A percentile compares a stretch with the other conserved stretches of the same genome.
Conservation (phyloP, 805 yeast species). For the Clavispora santaluciae region DNA sequence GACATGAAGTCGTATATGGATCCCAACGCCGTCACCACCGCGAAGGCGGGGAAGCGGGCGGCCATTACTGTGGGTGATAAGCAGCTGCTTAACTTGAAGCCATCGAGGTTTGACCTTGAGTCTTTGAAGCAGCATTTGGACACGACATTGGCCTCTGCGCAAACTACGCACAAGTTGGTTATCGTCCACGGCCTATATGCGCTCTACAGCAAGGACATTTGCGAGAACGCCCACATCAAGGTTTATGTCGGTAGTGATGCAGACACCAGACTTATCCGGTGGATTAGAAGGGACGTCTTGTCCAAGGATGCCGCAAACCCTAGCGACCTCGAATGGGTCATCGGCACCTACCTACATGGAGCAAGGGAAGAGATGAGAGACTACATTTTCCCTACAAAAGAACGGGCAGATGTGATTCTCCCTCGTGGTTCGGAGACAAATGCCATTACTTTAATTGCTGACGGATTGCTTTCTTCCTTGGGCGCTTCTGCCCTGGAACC, state of each 20-base stretch:
- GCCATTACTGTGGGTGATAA: slow-evolving; percentile 25
- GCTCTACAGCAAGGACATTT: slow-evolving; percentile 54
- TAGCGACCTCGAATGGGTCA: slow-evolving; percentile 29
- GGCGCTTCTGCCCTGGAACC: slow-evolving; percentile 14
- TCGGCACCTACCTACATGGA: slow-evolving; percentile 46
- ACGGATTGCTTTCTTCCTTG: slow-evolving; percentile 49
- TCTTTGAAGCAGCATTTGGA: slow-evolving; percentile 17
- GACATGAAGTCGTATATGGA: slow-evolving; percentile 42
- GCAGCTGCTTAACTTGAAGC: slow-evolving; percentile 25
- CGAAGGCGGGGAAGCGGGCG: slow-evolving; percentile 17
- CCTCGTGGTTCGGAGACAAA: slow-evolving; percentile 63
- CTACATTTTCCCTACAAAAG: slow-evolving; percentile 64
- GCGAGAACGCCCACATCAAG: slow-evolving; percentile 55
- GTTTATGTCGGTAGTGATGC: slow-evolving; percentile 81
- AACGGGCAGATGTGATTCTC: slow-evolving; percentile 67
- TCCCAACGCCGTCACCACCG: slow-evolving; percentile 11
- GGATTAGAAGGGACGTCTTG: slow-evolving; percentile 51
- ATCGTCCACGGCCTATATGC: slow-evolving; percentile 80
- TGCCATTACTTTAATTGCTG: slow-evolving; percentile 57
- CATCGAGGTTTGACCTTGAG: slow-evolving; percentile 39
- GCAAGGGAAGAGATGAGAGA: slow-evolving; percentile 65
- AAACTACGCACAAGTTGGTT: slow-evolving; percentile 23
- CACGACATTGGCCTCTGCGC: neutral
- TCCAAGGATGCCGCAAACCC: slow-evolving; percentile 4
- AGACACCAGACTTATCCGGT: slow-evolving; percentile 76